Evolutionary conservation across 169 alveolate species (phyloP).

Genomic region (Eimeria zaria): DNA sequence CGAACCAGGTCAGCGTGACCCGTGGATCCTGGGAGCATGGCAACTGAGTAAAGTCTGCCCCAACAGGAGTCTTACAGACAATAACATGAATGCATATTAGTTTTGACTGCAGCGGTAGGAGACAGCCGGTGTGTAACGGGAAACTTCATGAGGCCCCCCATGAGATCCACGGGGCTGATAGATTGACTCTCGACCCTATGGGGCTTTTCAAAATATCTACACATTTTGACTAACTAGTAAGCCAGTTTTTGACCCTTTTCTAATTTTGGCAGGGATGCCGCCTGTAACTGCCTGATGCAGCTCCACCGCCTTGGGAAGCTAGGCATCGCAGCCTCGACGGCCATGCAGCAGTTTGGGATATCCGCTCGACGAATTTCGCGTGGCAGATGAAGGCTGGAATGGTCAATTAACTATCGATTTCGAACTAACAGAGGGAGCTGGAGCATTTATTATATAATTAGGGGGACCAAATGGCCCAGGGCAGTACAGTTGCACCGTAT

Average conservation of each 20-base stretch:
- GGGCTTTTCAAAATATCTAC: not conserved
- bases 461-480: constrained; percentile 28
- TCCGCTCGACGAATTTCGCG: not conserved
- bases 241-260: not conserved
- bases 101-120: not conserved
- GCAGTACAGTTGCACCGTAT: not conserved
- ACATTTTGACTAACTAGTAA: not conserved
- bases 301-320: not conserved
- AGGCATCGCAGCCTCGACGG: constrained; percentile 4
- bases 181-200: not conserved
- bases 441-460: not conserved
- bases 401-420: not conserved
- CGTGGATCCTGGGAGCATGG: not conserved
- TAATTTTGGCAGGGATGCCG: not conserved
- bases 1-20: not conserved
- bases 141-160: not conserved
- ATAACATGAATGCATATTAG: not conserved
- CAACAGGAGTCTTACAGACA: not conserved
- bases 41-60: not conserved
- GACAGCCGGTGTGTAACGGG: not conserved
- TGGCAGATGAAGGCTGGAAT: not conserved
- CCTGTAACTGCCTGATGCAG: not conserved
- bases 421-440: not conserved
- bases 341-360: not conserved
- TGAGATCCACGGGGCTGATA: constrained; percentile 20